A percentile compares a stretch with the other conserved stretches of the same genome.
Evolutionary conservation across 1,284 basidiomycete genomes (phyloP).

Genomic region (Prillingera fragicola): DNA sequence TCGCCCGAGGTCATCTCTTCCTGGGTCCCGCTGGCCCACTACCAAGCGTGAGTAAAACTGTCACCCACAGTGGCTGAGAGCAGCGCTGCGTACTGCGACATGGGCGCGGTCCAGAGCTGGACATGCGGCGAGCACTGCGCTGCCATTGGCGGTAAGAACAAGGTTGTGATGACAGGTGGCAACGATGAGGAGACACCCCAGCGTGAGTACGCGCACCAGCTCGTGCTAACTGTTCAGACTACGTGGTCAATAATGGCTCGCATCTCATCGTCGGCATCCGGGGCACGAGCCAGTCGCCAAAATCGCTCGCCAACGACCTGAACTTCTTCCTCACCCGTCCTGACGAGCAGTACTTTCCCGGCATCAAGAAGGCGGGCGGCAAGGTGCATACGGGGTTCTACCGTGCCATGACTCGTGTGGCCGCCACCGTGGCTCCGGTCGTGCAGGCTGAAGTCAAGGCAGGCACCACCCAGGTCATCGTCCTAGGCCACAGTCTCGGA

Average conservation of each 20-base stretch:
- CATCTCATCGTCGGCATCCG: constrained; percentile 19
- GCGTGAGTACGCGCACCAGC: neutral
- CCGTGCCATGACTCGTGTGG: constrained; percentile 18
- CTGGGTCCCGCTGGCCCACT: neutral
- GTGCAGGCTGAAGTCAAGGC: constrained; percentile 3
- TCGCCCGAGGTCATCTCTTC: neutral
- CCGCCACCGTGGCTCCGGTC: constrained; percentile 1
- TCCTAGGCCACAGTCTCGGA: constrained; percentile 27
- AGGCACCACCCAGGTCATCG: constrained; percentile 16
- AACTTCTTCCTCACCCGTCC: constrained; percentile 12
- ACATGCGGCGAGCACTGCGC: neutral
- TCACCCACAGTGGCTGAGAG: neutral
- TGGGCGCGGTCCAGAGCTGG: neutral
- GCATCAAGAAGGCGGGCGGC: neutral
- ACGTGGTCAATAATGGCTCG: constrained; percentile 9
- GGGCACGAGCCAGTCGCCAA: constrained; percentile 16
- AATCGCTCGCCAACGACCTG: constrained; percentile 20
- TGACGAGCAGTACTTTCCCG: constrained; percentile 15
- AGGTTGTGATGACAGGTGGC: neutral
- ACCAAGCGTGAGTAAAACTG: neutral
- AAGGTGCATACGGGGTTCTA: constrained; percentile 25
- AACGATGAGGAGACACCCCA: constrained; percentile 1
- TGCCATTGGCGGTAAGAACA: neutral
- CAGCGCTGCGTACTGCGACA: constrained; percentile 2
- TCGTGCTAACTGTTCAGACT: constrained; percentile 1